These are phyloP conservation scores for Cyclocybe aegerita DNA, from an alignment of 768 basidiomycete genomes.

Conservation along the genomic window DNA sequence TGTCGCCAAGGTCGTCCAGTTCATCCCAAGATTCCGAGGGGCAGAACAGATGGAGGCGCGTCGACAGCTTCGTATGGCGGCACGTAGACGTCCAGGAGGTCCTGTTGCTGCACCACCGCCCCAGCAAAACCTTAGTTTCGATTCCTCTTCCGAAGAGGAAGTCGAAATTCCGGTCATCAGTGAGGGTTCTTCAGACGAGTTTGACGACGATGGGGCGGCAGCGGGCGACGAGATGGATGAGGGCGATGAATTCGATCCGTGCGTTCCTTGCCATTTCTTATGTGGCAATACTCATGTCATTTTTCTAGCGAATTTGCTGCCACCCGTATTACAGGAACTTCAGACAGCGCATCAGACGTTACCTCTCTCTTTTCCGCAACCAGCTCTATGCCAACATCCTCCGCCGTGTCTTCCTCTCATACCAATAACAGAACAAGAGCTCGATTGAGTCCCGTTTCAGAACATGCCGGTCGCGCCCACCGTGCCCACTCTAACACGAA, in stretches of 20 bases:
- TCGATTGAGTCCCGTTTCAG: constrained; percentile 65
- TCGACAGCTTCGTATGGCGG: constrained; percentile 63
- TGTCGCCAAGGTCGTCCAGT: constrained; percentile 53
- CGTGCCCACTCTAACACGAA: constrained; percentile 15
- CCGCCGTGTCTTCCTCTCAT: constrained; percentile 36
- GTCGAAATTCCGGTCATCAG: constrained; percentile 47
- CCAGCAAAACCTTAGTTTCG: constrained; percentile 35
- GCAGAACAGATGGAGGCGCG: constrained; percentile 87
- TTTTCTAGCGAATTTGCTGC: constrained; percentile 65
- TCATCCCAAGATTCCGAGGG: constrained; percentile 78
- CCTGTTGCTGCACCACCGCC: constrained; percentile 35
- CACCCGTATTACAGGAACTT: constrained; percentile 49
- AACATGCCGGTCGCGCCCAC: constrained; percentile 33
- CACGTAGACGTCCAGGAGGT: constrained; percentile 39
- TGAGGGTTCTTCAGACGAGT: constrained; percentile 46
- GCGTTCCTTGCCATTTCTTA: constrained; percentile 24
- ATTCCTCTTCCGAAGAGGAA: constrained; percentile 58
- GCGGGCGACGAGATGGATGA: constrained; percentile 57
- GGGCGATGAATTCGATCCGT: constrained; percentile 82
- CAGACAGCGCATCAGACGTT: constrained; percentile 64
- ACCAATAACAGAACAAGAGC: constrained; percentile 38
- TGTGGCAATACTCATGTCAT: not conserved
- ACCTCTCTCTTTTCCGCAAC: constrained; percentile 58
- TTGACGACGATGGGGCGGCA: constrained; percentile 47
- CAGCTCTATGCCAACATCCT: constrained; percentile 44